phyloP scores from a whole-genome alignment of 1,284 basidiomycete genomes.

The Bjerkandera adusta region DNA sequence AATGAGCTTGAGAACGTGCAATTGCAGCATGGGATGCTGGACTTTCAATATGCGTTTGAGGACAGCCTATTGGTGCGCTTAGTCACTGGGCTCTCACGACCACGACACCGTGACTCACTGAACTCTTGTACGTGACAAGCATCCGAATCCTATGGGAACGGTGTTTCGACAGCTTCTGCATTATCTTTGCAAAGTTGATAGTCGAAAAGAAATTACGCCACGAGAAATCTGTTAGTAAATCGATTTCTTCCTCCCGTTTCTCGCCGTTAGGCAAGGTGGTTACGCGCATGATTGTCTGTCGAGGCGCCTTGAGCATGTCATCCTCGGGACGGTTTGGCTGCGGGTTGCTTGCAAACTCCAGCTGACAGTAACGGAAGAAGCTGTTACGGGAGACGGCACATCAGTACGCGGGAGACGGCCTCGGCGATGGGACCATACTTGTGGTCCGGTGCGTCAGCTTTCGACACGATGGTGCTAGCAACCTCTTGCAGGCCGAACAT shows the following conservation, averaged over 20 bases:
- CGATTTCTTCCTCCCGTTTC: conserved; percentile 81
- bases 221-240: conserved; percentile 91
- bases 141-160: conserved; percentile 94
- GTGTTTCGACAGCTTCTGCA: conserved; percentile 97
- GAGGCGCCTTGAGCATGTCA: conserved; percentile 53
- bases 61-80: conserved; percentile 62
- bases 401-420: conserved; percentile 13
- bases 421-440: conserved; percentile 54
- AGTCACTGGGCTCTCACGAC: conserved; percentile 14
- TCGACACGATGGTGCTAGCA: conserved; percentile 77
- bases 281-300: conserved; percentile 54
- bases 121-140: conserved; percentile 98
- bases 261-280: conserved; percentile 66
- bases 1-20: conserved; percentile 97
- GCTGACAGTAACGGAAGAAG: conserved; percentile 94
- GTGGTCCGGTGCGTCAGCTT: conserved; percentile 85
- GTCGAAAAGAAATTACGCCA: conserved; percentile 98
- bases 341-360: conserved; percentile 66
- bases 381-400: conserved; percentile 47
- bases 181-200: conserved; percentile 98
- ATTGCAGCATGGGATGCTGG: conserved; percentile 90
- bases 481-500: conserved; percentile 98
- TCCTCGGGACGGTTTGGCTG: conserved; percentile 55
- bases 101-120: conserved; percentile 50
- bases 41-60: conserved; percentile 94